phyloP scores from a whole-genome alignment of 2,329 filamentous ascomycete genomes.

The Coniochaeta sp. region DNA sequence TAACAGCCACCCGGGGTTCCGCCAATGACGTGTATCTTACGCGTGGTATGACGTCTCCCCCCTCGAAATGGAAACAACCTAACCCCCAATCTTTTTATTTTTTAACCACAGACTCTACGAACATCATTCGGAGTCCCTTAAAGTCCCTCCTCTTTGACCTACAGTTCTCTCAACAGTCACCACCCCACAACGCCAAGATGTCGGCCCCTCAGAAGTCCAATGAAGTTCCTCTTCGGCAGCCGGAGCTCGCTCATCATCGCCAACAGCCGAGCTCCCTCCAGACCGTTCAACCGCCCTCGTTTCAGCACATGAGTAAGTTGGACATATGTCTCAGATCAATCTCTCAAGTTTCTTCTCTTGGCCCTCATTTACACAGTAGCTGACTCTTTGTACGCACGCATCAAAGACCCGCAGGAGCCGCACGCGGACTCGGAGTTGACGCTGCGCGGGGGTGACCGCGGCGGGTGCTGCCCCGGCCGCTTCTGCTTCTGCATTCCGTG shows the following conservation, averaged over 20 bases:
- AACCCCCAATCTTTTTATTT: neutral
- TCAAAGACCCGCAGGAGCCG: constrained; percentile 18
- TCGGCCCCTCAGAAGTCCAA: neutral
- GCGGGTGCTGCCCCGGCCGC: constrained; percentile 24
- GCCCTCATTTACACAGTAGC: constrained; percentile 16
- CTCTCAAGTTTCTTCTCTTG: neutral
- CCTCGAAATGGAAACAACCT: neutral
- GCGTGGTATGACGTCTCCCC: neutral
- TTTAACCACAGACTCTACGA: too few species aligned
- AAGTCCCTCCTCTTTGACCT: too few species aligned
- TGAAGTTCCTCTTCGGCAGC: neutral
- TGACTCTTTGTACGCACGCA: neutral
- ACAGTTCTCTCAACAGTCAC: too few species aligned
- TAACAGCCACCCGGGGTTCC: too few species aligned
- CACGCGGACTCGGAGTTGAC: constrained; percentile 16
- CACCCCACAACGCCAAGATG: neutral
- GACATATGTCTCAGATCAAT: neutral
- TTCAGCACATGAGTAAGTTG: constrained; percentile 12
- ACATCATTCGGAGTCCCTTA: too few species aligned
- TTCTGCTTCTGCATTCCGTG: constrained; percentile 33
- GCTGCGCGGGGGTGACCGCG: constrained; percentile 21
- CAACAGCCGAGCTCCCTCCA: constrained; percentile 3
- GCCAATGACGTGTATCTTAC: neutral
- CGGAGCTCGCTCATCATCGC: constrained; percentile 7
- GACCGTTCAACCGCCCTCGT: constrained; percentile 9